These are phyloP conservation scores for Cryoendolithus antarcticus DNA, from an alignment of 2,329 filamentous ascomycete species.

Conservation along the genomic window DNA sequence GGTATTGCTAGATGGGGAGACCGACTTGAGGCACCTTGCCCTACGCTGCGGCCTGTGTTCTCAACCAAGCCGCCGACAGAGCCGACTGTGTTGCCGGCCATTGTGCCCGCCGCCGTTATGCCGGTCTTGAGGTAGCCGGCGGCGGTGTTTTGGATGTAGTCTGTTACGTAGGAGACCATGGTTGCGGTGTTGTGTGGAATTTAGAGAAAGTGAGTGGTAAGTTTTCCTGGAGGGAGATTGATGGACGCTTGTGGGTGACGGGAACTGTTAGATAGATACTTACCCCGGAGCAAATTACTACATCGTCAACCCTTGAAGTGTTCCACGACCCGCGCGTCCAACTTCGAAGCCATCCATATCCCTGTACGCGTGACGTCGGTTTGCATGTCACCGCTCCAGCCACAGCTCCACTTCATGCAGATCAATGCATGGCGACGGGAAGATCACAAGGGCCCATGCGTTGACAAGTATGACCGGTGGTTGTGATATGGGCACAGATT, in stretches of 20 bases:
- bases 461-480: no score
- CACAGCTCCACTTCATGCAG: no score
- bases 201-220: no score
- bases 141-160: slow-evolving; percentile 21
- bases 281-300: no score
- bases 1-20: slow-evolving; percentile 1
- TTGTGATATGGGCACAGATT: no score
- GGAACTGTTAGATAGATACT: background rate
- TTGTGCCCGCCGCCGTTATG: slow-evolving; percentile 24
- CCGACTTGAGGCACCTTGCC: slow-evolving; percentile 20
- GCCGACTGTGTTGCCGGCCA: slow-evolving; percentile 26
- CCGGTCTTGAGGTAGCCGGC: slow-evolving; percentile 20
- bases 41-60: slow-evolving; percentile 20
- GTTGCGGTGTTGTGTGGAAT: background rate
- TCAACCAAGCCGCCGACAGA: slow-evolving; percentile 23
- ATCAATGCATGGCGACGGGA: no score
- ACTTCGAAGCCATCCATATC: no score
- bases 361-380: no score
- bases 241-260: background rate
- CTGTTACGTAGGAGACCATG: slow-evolving; percentile 9
- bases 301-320: no score
- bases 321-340: no score
- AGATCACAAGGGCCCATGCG: no score
- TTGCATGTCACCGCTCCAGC: no score
- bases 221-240: background rate